These are phyloP conservation scores for Pezizomycotina sp. DNA, from an alignment of 2,329 filamentous ascomycete genomes.

Conservation along the genomic window DNA sequence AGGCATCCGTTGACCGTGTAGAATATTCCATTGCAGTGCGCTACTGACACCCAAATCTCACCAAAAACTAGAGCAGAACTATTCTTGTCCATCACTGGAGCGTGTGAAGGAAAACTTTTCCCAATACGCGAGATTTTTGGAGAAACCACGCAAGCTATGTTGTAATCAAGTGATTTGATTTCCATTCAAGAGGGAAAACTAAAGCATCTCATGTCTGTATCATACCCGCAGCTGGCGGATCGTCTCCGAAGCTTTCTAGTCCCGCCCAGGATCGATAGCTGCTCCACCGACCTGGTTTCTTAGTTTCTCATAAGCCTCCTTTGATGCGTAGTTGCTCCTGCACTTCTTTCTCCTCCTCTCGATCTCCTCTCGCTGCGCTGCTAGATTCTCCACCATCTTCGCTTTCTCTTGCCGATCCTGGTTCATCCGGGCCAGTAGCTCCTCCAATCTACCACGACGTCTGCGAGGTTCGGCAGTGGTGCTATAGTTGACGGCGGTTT, in stretches of 20 bases:
- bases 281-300: conserved; percentile 12
- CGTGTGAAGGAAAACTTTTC: too few relatives aligned
- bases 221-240: too few relatives aligned
- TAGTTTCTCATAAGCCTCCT: conserved; percentile 14
- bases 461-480: conserved; percentile 10
- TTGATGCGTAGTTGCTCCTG: conserved; percentile 10
- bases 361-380: conserved; percentile 15
- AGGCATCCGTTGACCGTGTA: too few relatives aligned
- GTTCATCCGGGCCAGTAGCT: conserved; percentile 10
- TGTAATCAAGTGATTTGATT: too few relatives aligned
- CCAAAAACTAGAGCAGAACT: too few relatives aligned
- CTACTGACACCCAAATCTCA: too few relatives aligned
- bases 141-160: too few relatives aligned
- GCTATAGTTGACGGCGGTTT: conserved; percentile 14
- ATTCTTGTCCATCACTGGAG: too few relatives aligned
- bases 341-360: conserved; percentile 10
- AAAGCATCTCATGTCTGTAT: too few relatives aligned
- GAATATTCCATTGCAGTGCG: too few relatives aligned
- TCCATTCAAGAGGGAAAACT: too few relatives aligned
- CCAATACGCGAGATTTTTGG: too few relatives aligned
- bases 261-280: conserved; percentile 13
- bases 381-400: conserved; percentile 9
- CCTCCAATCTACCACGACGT: conserved; percentile 9
- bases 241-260: conserved; percentile 14
- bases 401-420: conserved; percentile 4